phyloP scores from a whole-genome alignment of 345 rosid genomes.

The Hibiscus trionum region DNA sequence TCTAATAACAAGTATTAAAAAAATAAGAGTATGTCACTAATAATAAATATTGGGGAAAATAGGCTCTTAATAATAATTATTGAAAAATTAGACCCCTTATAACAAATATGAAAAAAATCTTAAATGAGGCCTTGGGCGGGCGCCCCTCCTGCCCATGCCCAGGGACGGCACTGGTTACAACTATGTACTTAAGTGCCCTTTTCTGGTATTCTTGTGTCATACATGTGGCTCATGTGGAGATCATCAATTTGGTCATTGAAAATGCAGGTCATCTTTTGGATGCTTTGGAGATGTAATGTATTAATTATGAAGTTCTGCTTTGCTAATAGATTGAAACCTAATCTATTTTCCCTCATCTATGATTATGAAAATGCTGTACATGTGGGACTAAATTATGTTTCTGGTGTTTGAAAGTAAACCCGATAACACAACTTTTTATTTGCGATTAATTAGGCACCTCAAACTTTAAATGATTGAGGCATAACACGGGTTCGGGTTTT shows the following conservation, averaged over 20 bases:
- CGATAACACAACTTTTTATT: slow-evolving; percentile 1
- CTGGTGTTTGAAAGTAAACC: not conserved
- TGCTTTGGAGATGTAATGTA: not conserved
- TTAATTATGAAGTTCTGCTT: not conserved
- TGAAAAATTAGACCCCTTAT: no score
- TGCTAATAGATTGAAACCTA: no score
- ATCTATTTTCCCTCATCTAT: no score
- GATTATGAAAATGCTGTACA: not conserved
- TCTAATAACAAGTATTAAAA: no score
- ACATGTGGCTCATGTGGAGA: not conserved
- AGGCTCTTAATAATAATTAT: no score
- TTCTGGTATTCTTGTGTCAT: slow-evolving; percentile 23
- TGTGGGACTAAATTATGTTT: not conserved
- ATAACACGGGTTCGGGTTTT: not conserved
- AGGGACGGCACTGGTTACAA: not conserved
- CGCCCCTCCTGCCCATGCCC: no score
- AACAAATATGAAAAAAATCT: no score
- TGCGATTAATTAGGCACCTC: slow-evolving; percentile 8
- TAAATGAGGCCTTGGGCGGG: no score
- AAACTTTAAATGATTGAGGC: slow-evolving; percentile 13
- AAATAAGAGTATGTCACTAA: no score
- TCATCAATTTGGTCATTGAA: no score
- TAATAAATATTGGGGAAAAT: no score
- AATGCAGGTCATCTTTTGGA: not conserved
- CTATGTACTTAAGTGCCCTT: not conserved